Evolutionary conservation across 2,329 filamentous ascomycete species (phyloP).

Genomic region (Trematosphaeria pertusa): DNA sequence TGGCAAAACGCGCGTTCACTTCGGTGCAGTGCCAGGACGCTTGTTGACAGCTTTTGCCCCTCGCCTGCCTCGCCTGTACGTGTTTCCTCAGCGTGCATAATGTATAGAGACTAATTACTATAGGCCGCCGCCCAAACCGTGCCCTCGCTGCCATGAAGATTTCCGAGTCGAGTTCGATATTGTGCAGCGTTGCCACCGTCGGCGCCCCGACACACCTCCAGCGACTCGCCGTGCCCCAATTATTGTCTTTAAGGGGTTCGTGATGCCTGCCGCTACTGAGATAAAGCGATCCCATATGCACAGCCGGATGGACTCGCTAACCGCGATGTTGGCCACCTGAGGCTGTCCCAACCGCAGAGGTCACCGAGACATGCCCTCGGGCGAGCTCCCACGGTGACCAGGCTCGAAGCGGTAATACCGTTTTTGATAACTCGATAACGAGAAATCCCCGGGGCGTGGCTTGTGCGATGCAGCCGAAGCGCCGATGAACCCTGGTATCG

Average conservation of each 20-base stretch:
- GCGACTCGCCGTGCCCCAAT: too few relatives aligned
- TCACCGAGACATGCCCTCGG: constrained; percentile 11
- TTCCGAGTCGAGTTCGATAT: neutral
- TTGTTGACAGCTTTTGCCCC: constrained; percentile 1
- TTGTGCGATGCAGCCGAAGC: constrained; percentile 45
- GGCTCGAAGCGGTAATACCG: constrained; percentile 39
- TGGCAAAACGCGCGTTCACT: constrained; percentile 30
- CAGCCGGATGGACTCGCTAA: constrained; percentile 1
- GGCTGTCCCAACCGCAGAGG: constrained; percentile 5
- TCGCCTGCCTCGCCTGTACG: constrained; percentile 1
- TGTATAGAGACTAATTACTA: constrained; percentile 4
- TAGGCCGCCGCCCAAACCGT: neutral
- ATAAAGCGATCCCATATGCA: constrained; percentile 6
- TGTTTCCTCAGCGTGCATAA: constrained; percentile 1
- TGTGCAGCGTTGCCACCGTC: neutral
- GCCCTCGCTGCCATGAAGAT: too few relatives aligned
- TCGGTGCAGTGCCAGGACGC: constrained; percentile 17
- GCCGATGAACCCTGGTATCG: constrained; percentile 41
- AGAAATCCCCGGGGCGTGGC: constrained; percentile 45
- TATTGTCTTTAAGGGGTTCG: constrained; percentile 6
- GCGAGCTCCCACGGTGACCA: constrained; percentile 39
- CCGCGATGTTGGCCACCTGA: constrained; percentile 8
- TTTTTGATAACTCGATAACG: constrained; percentile 38
- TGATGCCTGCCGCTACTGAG: constrained; percentile 9
- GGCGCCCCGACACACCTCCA: neutral